Conservation (phyloP, 2,329 filamentous ascomycete species). For the Sclerotinia borealis region DNA sequence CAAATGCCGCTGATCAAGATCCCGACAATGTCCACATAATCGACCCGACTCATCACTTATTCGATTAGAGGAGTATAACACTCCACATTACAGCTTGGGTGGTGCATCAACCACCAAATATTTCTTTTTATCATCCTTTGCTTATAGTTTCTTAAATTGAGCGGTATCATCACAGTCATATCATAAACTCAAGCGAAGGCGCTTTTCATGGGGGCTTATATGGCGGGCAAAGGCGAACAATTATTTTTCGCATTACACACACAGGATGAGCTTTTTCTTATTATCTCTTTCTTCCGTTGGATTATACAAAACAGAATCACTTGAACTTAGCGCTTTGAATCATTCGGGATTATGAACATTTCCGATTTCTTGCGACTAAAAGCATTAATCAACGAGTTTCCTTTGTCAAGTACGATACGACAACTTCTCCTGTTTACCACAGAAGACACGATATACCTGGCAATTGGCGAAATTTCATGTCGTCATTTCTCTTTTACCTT, state of each 20-base stretch:
- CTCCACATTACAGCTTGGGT: not conserved
- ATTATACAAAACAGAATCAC: slow-evolving; percentile 10
- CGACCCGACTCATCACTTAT: slow-evolving; percentile 6
- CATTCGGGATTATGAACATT: slow-evolving; percentile 4
- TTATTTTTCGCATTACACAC: slow-evolving; percentile 1
- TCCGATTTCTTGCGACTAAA: not conserved
- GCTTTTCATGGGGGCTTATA: slow-evolving; percentile 10
- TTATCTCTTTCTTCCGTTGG: slow-evolving; percentile 3
- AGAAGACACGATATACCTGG: not conserved
- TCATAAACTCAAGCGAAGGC: slow-evolving; percentile 10
- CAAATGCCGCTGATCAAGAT: slow-evolving; percentile 39
- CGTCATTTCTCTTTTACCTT: not conserved
- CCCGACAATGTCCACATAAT: slow-evolving; percentile 28
- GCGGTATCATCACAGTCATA: slow-evolving; percentile 9
- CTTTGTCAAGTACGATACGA: slow-evolving; percentile 1
- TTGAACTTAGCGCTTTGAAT: not conserved
- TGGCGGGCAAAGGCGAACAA: slow-evolving; percentile 10
- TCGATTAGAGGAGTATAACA: not conserved
- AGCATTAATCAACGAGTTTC: slow-evolving; percentile 10
- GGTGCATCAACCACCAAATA: slow-evolving; percentile 4
- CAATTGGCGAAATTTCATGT: slow-evolving; percentile 2
- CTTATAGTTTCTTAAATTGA: slow-evolving; percentile 12
- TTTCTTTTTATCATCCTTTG: slow-evolving; percentile 9
- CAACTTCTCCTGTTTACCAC: not conserved
- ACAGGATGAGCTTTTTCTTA: slow-evolving; percentile 2